Evolutionary conservation across 208 protist genomes (phyloP), one percentile per base, ranked within the genome.

Genomic region (Wallacemonas sp.): DNA sequence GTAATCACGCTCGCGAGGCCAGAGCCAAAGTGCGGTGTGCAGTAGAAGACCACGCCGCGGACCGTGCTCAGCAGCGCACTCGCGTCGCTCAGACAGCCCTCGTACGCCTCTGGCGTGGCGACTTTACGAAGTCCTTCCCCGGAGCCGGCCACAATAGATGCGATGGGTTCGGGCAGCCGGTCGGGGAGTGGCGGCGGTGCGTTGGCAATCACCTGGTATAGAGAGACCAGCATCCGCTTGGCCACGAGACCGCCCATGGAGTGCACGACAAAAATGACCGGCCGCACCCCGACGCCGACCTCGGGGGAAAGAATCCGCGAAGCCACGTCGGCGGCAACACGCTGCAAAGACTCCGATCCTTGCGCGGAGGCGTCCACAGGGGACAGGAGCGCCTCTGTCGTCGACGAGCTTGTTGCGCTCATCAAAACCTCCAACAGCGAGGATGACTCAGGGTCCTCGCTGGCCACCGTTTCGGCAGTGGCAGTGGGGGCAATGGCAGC

Each of bases 21-120:
- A 8, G 85, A 80, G 1, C 85, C 85, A 75, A 91, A 91, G 69
- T 91, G 85, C 20, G 85, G 85, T 5, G 85, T 91, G 16, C 76
- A 70, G 68, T 87, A 91, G 44, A 91, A 91, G 23, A 91, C 85
- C 26, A 86, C 73, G n/a, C 85, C 85, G 8, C 79, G 74, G 0
- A 83, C 54, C 18, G 74, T 69, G 11, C 70, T 57, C 39, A 91
- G 61, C 0, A 90, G 69, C 57, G 14, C n/a, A 1, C 18, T 62
- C 20, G 72, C 68, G 23, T 66, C 44, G 22, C 46, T 48, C 11
- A 76, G 32, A 14, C 22, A 32, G 2, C 67, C 26, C 14, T 36
- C 7, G 48, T 65, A 61, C 18, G 48, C 39, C 4, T 31, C 64
- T 3, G 32, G 62, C 14, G 18, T 41, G 31, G 36, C 44, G 12